Evolutionary conservation across 805 yeast species (phyloP).

Genomic region (Kuraishia borneana): DNA sequence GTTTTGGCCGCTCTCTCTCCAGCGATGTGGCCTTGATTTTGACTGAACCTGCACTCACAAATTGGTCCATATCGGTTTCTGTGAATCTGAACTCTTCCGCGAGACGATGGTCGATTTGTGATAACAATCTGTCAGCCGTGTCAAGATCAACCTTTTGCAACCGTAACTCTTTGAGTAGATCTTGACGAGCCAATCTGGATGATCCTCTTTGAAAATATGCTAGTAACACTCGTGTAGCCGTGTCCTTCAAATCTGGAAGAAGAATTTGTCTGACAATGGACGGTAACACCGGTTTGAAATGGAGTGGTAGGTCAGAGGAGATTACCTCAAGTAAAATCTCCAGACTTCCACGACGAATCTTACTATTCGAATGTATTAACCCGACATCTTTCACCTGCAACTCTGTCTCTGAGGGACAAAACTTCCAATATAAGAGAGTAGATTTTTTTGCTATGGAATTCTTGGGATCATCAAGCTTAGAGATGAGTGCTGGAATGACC

Average conservation of each 20-base stretch:
- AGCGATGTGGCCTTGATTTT: conserved; percentile 7
- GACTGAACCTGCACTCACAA: conserved; percentile 17
- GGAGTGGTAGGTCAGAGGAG: conserved; percentile 21
- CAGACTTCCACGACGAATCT: conserved; percentile 30
- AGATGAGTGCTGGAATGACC: conserved; percentile 41
- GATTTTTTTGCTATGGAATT: conserved; percentile 36
- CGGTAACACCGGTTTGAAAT: conserved; percentile 18
- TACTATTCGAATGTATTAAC: conserved; percentile 24
- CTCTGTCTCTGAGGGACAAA: conserved; percentile 38
- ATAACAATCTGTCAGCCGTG: conserved; percentile 14
- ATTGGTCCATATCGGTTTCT: conserved; percentile 2
- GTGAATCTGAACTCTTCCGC: conserved; percentile 8
- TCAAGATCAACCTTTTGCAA: conserved; percentile 17
- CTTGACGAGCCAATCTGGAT: conserved; percentile 28
- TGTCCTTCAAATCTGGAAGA: not conserved
- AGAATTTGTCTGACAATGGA: conserved; percentile 12
- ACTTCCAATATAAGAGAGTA: conserved; percentile 42
- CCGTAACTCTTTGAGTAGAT: conserved; percentile 29
- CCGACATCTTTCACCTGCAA: conserved; percentile 30
- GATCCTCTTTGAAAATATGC: conserved; percentile 22
- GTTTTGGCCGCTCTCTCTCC: conserved; percentile 7
- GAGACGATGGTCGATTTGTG: conserved; percentile 18
- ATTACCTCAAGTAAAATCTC: conserved; percentile 31
- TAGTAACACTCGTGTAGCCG: conserved; percentile 15
- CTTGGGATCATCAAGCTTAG: conserved; percentile 30